A percentile compares a stretch with the other conserved stretches of the same genome.
Conservation (phyloP, 2,329 filamentous ascomycete species). For the Neoscytalidium dimidiatum region DNA sequence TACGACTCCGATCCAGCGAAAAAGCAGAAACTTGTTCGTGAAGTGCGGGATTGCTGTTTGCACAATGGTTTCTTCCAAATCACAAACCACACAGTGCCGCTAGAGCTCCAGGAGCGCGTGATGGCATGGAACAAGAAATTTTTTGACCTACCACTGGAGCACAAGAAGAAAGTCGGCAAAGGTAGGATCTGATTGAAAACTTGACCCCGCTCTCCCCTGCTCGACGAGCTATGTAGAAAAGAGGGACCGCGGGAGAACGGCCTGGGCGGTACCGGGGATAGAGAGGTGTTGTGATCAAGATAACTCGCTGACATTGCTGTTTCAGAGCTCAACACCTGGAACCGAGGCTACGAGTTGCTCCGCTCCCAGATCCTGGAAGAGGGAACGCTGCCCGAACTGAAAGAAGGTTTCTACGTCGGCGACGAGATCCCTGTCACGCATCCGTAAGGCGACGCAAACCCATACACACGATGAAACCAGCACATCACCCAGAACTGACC, state of each 20-base stretch:
- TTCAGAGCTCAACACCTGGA: conserved; percentile 41
- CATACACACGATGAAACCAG: not conserved
- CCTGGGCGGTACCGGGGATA: too few relatives aligned
- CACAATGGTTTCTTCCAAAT: conserved; percentile 51
- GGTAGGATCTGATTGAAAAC: conserved; percentile 26
- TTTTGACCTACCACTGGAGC: conserved; percentile 43
- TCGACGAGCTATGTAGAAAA: not conserved
- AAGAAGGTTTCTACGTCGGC: conserved; percentile 48
- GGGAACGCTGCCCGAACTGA: conserved; percentile 45
- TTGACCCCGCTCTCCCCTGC: too few relatives aligned
- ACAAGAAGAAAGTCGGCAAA: conserved; percentile 45
- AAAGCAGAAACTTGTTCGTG: conserved; percentile 31
- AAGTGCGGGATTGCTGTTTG: conserved; percentile 33
- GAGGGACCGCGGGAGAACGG: too few relatives aligned
- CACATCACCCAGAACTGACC: not conserved
- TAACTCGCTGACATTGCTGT: not conserved
- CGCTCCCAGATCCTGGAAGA: conserved; percentile 46
- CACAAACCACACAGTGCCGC: conserved; percentile 42
- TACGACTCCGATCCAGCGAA: conserved; percentile 28
- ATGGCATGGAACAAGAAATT: conserved; percentile 44
- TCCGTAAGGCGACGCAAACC: conserved; percentile 21
- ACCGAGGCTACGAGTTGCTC: conserved; percentile 47
- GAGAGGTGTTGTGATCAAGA: not conserved
- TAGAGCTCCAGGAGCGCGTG: conserved; percentile 39
- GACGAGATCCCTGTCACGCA: conserved; percentile 43